A percentile compares a stretch with the other conserved stretches of the same genome.
Evolutionary conservation across 2,329 filamentous ascomycete species (phyloP).

Genomic region (Monosporascus sp.): DNA sequence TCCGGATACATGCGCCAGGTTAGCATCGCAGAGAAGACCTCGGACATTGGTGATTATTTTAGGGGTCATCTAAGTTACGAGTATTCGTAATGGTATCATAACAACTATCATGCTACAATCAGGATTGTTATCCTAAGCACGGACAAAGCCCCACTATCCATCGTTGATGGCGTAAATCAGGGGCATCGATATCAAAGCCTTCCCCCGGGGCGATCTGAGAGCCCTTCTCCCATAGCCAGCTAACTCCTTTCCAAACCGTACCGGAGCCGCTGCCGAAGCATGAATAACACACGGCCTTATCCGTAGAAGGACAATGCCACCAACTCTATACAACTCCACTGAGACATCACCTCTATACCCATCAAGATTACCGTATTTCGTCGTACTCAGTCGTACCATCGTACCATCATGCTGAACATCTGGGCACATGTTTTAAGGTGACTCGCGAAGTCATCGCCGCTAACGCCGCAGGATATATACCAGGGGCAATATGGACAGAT

Average conservation of each 20-base stretch:
- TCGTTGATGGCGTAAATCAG: neutral
- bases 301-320: neutral
- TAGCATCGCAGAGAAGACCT: no score
- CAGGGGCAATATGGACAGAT: conserved; percentile 7
- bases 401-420: conserved; percentile 12
- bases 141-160: neutral
- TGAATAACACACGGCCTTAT: neutral
- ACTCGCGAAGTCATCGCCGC: conserved; percentile 2
- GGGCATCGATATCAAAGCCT: neutral
- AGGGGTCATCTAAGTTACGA: neutral
- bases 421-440: conserved; percentile 2
- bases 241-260: neutral
- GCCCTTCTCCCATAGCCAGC: neutral
- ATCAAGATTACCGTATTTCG: conserved; percentile 10
- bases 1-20: no score
- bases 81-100: neutral
- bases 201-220: neutral
- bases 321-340: conserved; percentile 10
- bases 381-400: conserved; percentile 23
- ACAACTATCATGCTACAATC: neutral
- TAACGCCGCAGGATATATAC: conserved; percentile 11
- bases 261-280: neutral
- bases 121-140: neutral
- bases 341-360: conserved; percentile 4
- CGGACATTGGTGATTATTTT: neutral